Conservation (phyloP, 257 asterid species). For the Voacanga thouarsii region DNA sequence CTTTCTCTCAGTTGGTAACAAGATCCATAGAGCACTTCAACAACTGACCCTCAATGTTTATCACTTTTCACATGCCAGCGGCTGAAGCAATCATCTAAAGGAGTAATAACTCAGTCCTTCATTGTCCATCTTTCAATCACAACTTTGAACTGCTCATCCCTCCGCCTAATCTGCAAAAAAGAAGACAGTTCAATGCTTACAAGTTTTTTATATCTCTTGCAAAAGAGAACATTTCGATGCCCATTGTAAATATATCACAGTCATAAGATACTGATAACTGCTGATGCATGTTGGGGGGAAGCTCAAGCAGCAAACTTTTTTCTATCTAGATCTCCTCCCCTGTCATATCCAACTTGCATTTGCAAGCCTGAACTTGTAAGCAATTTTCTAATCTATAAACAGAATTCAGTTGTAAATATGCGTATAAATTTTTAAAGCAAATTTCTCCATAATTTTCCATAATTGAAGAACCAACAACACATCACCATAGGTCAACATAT, state of each 20-base stretch:
- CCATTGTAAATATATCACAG: not conserved
- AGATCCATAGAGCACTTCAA: not conserved
- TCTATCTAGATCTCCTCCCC: no score
- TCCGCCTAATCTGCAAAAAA: slow-evolving; percentile 51
- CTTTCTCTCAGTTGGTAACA: not conserved
- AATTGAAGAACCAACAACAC: not conserved
- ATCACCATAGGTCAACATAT: not conserved
- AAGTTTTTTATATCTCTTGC: not conserved
- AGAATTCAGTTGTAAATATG: not conserved
- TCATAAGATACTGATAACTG: not conserved
- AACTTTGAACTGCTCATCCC: slow-evolving; percentile 51
- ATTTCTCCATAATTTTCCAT: not conserved
- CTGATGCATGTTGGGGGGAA: not conserved
- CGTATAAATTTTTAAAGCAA: not conserved
- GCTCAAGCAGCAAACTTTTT: not conserved
- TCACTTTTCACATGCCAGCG: not conserved
- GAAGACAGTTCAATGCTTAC: not conserved
- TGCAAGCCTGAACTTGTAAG: no score
- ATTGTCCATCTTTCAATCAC: slow-evolving; percentile 72
- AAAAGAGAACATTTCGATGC: not conserved
- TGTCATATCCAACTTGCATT: no score
- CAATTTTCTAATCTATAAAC: no score
- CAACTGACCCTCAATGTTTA: not conserved
- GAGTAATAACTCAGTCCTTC: slow-evolving; percentile 28
- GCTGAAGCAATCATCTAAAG: not conserved